Percentiles rank a stretch among this genome's conserved stretches.
Conservation (phyloP, 768 basidiomycete genomes). For the Pisolithus microcarpus region DNA sequence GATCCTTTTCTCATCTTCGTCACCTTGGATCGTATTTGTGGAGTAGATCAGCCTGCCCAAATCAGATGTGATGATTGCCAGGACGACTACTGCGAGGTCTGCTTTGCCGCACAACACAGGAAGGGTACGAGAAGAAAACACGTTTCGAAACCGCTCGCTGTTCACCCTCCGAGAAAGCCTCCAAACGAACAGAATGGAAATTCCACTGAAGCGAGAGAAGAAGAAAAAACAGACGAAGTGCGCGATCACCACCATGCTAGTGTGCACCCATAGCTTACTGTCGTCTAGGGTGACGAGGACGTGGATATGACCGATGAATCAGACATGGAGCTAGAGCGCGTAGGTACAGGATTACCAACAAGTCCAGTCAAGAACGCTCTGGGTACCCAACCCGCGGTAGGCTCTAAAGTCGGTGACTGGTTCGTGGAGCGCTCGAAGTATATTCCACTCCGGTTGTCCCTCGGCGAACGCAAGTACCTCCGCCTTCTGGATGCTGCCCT, state of each 20-base stretch:
- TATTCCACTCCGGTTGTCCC: constrained; percentile 72
- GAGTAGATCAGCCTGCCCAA: constrained; percentile 75
- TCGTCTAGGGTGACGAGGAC: constrained; percentile 24
- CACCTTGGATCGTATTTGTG: background rate
- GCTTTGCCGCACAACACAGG: constrained; percentile 77
- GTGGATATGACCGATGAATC: constrained; percentile 28
- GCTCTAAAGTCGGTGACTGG: constrained; percentile 71
- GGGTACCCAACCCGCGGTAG: constrained; percentile 53
- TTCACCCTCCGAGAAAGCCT: constrained; percentile 5
- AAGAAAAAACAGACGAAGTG: constrained; percentile 17
- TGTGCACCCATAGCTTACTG: constrained; percentile 4
- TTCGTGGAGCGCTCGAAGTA: constrained; percentile 75
- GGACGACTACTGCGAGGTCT: constrained; percentile 78
- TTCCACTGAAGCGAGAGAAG: background rate
- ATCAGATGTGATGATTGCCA: constrained; percentile 63
- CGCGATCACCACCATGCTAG: background rate
- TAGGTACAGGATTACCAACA: constrained; percentile 22
- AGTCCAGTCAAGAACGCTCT: constrained; percentile 28
- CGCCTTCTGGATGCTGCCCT: constrained; percentile 81
- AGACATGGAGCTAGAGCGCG: constrained; percentile 35
- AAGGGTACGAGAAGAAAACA: constrained; percentile 74
- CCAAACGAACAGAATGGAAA: constrained; percentile 12
- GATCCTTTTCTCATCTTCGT: background rate
- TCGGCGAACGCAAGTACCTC: constrained; percentile 74
- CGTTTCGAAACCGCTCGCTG: constrained; percentile 39